phyloP scores from a whole-genome alignment of 345 rosid species.

The Lumnitzera racemosa region DNA sequence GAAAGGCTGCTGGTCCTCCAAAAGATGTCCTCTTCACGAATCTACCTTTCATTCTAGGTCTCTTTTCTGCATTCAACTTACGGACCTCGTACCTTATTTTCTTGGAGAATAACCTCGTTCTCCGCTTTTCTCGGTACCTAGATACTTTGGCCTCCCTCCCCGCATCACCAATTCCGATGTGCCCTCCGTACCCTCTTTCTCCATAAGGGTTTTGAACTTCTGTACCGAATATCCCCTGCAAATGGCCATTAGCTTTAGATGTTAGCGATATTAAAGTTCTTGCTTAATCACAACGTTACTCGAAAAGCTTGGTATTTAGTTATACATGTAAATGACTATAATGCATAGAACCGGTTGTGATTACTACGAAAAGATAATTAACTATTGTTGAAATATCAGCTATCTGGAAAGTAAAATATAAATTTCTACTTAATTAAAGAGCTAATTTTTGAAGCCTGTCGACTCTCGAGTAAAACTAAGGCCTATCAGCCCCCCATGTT shows the following conservation, averaged over 20 bases:
- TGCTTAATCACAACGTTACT: too few relatives aligned
- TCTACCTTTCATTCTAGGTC: conserved; percentile 98
- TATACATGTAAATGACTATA: too few relatives aligned
- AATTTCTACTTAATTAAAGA: too few relatives aligned
- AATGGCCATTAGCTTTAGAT: not conserved
- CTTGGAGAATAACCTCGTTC: conserved; percentile 86
- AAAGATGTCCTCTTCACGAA: conserved; percentile 72
- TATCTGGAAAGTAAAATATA: too few relatives aligned
- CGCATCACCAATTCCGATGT: conserved; percentile 29
- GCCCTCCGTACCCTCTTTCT: conserved; percentile 12
- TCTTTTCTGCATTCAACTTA: conserved; percentile 85
- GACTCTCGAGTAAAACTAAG: too few relatives aligned
- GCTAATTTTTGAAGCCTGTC: too few relatives aligned
- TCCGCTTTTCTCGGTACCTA: conserved; percentile 79
- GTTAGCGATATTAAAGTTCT: too few relatives aligned
- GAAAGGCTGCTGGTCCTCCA: conserved; percentile 19
- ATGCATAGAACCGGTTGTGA: too few relatives aligned
- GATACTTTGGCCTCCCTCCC: conserved; percentile 85
- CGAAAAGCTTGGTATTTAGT: too few relatives aligned
- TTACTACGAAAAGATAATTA: too few relatives aligned
- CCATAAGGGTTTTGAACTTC: conserved; percentile 8
- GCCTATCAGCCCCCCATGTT: too few relatives aligned
- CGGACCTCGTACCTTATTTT: conserved; percentile 96
- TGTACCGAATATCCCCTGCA: conserved; percentile 11
- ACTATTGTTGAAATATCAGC: too few relatives aligned